Conservation (phyloP, 345 rosid species). For the Rubroshorea leprosula region DNA sequence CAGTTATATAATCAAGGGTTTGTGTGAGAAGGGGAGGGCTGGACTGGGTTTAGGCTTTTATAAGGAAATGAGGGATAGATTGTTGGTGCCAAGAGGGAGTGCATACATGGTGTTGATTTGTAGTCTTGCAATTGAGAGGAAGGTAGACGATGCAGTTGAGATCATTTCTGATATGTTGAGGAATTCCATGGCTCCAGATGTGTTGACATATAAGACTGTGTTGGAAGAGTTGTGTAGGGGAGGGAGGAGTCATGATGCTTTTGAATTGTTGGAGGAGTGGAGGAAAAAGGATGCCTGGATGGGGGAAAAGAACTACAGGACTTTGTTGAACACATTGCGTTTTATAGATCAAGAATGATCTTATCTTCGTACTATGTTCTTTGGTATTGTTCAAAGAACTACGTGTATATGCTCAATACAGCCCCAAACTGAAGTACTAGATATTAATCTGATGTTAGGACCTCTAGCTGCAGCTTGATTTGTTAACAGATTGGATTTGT, state of each 20-base stretch:
- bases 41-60: slow-evolving; percentile 68
- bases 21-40: slow-evolving; percentile 74
- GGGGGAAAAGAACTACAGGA: slow-evolving; percentile 62
- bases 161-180: slow-evolving; percentile 57
- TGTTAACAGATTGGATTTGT: not conserved
- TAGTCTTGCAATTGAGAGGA: slow-evolving; percentile 61
- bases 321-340: slow-evolving; percentile 50
- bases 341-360: slow-evolving; percentile 34
- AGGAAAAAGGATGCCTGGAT: slow-evolving; percentile 56
- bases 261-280: slow-evolving; percentile 70
- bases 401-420: too few species aligned
- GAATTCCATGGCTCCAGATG: slow-evolving; percentile 59
- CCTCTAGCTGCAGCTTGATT: not conserved
- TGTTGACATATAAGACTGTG: slow-evolving; percentile 74
- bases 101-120: slow-evolving; percentile 71
- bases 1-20: slow-evolving; percentile 65
- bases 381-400: not conserved
- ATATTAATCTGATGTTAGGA: too few species aligned
- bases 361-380: not conserved
- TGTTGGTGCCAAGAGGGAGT: slow-evolving; percentile 54
- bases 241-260: slow-evolving; percentile 59
- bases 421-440: too few species aligned
- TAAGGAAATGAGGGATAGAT: slow-evolving; percentile 64
- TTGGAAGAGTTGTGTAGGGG: slow-evolving; percentile 69
- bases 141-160: slow-evolving; percentile 45